Evolutionary conservation across 768 basidiomycete genomes (phyloP), one percentile per base, ranked within the genome.

Genomic region (Ephemerocybe angulata): DNA sequence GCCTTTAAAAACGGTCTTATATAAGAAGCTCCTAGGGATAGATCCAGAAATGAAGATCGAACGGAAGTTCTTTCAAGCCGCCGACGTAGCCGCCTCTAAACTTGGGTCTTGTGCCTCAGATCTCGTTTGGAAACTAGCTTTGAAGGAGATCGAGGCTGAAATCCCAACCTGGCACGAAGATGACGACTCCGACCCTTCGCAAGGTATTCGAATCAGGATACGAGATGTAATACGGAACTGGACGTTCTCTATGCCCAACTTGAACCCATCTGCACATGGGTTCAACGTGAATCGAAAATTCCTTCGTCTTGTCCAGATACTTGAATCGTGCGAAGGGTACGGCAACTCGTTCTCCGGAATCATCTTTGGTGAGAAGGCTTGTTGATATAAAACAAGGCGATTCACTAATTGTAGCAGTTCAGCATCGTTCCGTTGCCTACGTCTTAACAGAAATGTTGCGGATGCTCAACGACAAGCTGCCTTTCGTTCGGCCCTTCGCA

Each of bases 211-310:
- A 48, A 57, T 63, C 63, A 57, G 60, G 27, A 69, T 76, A 10
- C 72, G 66, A 42, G 67, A 74, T 37, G 64, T 77, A 15, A 67
- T 90, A 38, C 79, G 79, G 62, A 79, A 85, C 57, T 87, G 82
- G 83, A 67, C 74, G 15, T 88, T 83, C 62, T 72, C 78, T 5
- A 80, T 84, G 75, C 86, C 87, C 12, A 86, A 85, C 54, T 65
- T 81, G 7, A 79, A 85, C 60, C 61, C 76, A 1, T 74, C 72
- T 24, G 87, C 86, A 5, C 68, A 70, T 51, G 76, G 81, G 4
- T 84, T 82, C 63, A 91, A 91, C 61, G 80, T 88, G 17, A 82
- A 84, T 0, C 81, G 81, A 1, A 90, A 92, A 56, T 83, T 90
- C 56, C 60, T 77, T 38, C 79, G 74, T 59, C 65, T 92, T 24